Percentiles rank a stretch among this genome's conserved stretches.
These are phyloP conservation scores for Candida mesenterica DNA, from an alignment of 1,139 yeast genomes.

Conservation along the genomic window DNA sequence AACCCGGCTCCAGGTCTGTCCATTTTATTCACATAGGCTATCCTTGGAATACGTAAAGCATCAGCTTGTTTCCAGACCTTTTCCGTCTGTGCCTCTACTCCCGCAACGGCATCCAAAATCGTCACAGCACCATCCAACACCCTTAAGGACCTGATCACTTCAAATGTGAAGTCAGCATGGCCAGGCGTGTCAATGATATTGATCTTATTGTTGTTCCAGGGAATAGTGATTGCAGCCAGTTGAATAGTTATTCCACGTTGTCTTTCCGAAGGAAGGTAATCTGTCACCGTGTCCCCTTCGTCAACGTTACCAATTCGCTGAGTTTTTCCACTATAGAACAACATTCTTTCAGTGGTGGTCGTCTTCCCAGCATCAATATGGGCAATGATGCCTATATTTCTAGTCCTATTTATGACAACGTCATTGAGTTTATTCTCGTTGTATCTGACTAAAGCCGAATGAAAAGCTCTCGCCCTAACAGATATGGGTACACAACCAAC, in stretches of 20 bases:
- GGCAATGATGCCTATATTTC: constrained; percentile 81
- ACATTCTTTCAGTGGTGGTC: constrained; percentile 88
- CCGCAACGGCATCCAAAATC: constrained; percentile 92
- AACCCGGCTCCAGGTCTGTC: constrained; percentile 96
- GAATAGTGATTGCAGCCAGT: constrained; percentile 90
- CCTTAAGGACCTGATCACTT: constrained; percentile 83
- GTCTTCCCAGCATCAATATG: constrained; percentile 93
- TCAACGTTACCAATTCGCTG: constrained; percentile 88
- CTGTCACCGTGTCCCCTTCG: constrained; percentile 96
- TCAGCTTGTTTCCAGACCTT: constrained; percentile 92
- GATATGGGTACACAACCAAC: no score
- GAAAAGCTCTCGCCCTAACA: neutral
- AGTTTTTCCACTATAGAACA: constrained; percentile 82
- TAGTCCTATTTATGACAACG: constrained; percentile 34
- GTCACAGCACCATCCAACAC: constrained; percentile 94
- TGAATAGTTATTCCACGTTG: constrained; percentile 95
- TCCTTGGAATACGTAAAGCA: constrained; percentile 63
- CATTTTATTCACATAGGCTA: constrained; percentile 90
- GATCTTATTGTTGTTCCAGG: constrained; percentile 76
- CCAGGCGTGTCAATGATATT: constrained; percentile 97
- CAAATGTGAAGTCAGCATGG: constrained; percentile 96
- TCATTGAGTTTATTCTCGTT: constrained; percentile 23
- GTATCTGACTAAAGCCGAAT: neutral
- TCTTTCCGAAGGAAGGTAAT: constrained; percentile 84
- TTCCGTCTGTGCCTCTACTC: constrained; percentile 97